phyloP scores from a whole-genome alignment of 352 stramenopile species.

The Globisporangium acanthophoron region DNA sequence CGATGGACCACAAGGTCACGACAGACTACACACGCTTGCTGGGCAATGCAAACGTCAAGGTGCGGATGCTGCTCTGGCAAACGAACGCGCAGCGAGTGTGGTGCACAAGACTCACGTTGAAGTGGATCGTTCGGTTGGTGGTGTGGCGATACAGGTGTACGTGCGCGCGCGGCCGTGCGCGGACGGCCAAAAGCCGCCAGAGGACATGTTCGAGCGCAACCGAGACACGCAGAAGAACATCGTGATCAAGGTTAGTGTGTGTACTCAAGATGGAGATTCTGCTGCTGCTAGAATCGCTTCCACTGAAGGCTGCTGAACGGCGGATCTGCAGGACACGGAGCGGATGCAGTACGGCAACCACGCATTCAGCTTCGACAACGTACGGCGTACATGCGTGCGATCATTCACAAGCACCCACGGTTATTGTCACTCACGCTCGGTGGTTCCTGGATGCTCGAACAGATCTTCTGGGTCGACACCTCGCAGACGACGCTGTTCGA shows the following conservation, averaged over 20 bases:
- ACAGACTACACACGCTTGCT: conserved; percentile 81
- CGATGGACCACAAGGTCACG: conserved; percentile 84
- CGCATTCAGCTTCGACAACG: conserved; percentile 83
- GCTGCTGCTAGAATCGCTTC: neutral
- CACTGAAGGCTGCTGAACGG: neutral
- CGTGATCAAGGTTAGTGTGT: conserved; percentile 56
- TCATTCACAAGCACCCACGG: neutral
- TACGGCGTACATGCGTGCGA: conserved; percentile 9
- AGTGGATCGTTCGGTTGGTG: neutral
- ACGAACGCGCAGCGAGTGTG: neutral
- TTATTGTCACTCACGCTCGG: neutral
- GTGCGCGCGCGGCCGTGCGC: conserved; percentile 75
- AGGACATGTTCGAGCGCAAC: conserved; percentile 84
- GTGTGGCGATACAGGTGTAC: conserved; percentile 35
- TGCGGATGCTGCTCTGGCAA: neutral
- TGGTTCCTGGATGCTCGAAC: neutral
- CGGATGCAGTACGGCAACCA: conserved; percentile 85
- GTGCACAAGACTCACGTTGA: neutral
- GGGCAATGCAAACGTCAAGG: conserved; percentile 77
- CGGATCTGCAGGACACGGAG: conserved; percentile 51
- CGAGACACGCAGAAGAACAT: conserved; percentile 74
- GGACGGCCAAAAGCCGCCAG: conserved; percentile 53
- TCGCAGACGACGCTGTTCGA: conserved; percentile 68
- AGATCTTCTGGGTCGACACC: conserved; percentile 84
- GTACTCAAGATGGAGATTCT: neutral